Evolutionary conservation across 148 eudicot genomes (phyloP).

Genomic region (Gaultheria prostrata): DNA sequence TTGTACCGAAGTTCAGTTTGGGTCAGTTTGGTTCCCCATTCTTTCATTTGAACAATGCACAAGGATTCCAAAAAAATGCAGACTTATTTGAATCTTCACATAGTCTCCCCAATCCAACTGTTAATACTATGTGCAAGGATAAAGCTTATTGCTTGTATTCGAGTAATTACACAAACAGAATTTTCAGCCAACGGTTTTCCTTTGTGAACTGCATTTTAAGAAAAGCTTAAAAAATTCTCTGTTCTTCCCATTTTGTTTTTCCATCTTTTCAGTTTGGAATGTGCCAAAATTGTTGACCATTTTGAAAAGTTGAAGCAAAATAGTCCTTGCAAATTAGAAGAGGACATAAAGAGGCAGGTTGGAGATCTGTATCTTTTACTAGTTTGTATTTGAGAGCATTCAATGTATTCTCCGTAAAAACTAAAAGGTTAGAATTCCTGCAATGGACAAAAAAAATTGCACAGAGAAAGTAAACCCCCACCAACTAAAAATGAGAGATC

Average conservation of each 20-base stretch:
- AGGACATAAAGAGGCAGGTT: too few species aligned
- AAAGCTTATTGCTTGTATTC: neutral
- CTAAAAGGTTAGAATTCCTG: too few species aligned
- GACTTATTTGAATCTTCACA: neutral
- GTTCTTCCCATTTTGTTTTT: neutral
- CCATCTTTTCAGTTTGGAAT: neutral
- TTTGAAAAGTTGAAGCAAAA: neutral
- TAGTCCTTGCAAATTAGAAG: too few species aligned
- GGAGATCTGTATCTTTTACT: too few species aligned
- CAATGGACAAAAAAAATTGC: too few species aligned
- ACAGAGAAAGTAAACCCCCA: neutral
- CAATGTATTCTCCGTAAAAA: too few species aligned
- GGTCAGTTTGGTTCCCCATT: neutral
- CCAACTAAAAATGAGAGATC: neutral
- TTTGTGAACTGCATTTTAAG: neutral
- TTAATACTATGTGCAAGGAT: neutral
- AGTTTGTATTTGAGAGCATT: too few species aligned
- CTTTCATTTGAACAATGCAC: neutral
- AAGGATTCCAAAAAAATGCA: neutral
- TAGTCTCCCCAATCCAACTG: neutral
- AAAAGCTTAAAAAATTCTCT: neutral
- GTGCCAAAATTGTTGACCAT: neutral
- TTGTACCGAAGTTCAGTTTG: neutral
- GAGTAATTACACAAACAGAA: neutral
- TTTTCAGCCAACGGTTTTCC: neutral